Conservation (phyloP, 345 rosid species). For the Gynandropsis gynandra region DNA sequence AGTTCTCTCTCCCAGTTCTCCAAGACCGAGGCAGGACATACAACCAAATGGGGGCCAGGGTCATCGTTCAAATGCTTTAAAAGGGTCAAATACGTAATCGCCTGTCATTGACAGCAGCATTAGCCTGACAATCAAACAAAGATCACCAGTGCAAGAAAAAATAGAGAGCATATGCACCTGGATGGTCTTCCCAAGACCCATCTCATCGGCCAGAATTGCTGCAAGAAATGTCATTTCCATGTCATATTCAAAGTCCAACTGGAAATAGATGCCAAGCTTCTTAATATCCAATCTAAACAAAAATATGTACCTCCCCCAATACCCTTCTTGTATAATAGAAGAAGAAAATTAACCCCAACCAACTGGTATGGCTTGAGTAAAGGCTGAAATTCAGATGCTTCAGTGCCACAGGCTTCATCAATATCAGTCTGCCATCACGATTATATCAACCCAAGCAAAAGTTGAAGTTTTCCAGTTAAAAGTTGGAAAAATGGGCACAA, state of each 20-base stretch:
- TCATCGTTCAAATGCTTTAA: constrained; percentile 69
- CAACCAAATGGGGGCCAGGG: constrained; percentile 94
- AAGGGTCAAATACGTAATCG: constrained; percentile 75
- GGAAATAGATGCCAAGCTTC: background rate
- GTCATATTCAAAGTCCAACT: constrained; percentile 1
- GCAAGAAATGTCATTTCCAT: constrained; percentile 34
- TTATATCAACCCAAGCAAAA: constrained; percentile 14
- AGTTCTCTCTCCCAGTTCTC: constrained; percentile 99
- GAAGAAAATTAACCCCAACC: constrained; percentile 96
- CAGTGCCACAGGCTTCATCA: constrained; percentile 62
- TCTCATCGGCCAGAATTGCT: constrained; percentile 98
- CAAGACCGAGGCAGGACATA: constrained; percentile 94
- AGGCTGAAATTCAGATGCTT: constrained; percentile 74
- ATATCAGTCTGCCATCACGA: constrained; percentile 61
- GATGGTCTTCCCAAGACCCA: constrained; percentile 98
- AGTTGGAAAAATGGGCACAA: background rate
- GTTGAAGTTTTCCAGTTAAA: background rate
- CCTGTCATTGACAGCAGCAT: constrained; percentile 42
- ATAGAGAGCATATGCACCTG: constrained; percentile 47
- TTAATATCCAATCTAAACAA: background rate
- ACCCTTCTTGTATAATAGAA: constrained; percentile 68
- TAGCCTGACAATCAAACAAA: constrained; percentile 12
- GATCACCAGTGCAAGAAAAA: constrained; percentile 5
- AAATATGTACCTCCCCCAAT: constrained; percentile 72
- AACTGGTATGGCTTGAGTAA: constrained; percentile 89